Evolutionary conservation across 768 basidiomycete species (phyloP).

Genomic region (Lactarius deliciosus): DNA sequence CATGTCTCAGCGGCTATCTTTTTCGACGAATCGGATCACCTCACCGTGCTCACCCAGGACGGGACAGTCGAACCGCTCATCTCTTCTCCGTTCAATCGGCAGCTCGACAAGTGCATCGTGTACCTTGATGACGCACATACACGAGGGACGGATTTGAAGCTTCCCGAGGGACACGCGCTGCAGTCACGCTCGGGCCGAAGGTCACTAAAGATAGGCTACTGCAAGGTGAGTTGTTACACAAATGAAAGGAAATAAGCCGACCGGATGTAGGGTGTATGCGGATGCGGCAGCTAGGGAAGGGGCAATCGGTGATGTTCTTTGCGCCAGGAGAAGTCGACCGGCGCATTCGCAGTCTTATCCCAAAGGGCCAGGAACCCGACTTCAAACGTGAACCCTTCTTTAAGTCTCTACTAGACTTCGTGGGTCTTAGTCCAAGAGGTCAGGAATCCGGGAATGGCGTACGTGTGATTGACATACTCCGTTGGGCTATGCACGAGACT

Average conservation of each 20-base stretch:
- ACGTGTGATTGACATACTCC: neutral
- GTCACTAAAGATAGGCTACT: neutral
- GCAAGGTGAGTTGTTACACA: neutral
- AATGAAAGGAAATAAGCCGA: neutral
- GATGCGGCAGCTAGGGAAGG: too few species aligned
- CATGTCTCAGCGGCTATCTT: neutral
- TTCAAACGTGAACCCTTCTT: too few species aligned
- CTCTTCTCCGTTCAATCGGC: neutral
- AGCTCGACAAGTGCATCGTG: neutral
- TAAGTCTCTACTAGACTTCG: too few species aligned
- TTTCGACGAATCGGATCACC: neutral
- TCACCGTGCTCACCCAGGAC: neutral
- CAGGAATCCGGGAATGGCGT: neutral
- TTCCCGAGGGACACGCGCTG: neutral
- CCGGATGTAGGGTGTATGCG: too few species aligned
- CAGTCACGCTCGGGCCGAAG: neutral
- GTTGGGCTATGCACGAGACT: neutral
- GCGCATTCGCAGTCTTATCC: too few species aligned
- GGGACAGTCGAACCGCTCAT: neutral
- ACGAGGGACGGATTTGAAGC: constrained; percentile 1
- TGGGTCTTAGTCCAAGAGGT: too few species aligned
- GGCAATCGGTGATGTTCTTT: too few species aligned
- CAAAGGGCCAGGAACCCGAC: too few species aligned
- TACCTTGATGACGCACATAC: neutral
- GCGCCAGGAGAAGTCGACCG: too few species aligned